Evolutionary conservation across 495 filamentous ascomycete species (phyloP).

Genomic region (Extremus antarcticus): DNA sequence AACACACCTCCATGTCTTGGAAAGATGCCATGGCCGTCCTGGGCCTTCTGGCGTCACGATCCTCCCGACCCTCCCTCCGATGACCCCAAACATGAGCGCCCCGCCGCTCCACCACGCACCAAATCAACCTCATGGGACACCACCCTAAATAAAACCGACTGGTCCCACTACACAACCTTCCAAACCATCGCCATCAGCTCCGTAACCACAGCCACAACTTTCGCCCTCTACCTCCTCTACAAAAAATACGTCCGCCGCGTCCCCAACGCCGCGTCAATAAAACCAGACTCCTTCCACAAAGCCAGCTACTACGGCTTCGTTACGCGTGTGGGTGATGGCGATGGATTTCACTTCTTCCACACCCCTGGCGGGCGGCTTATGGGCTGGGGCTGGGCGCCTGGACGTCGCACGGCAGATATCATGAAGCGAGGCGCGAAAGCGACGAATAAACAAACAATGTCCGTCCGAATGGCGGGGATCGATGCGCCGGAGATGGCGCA

Average conservation of each 20-base stretch:
- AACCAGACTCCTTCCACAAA: constrained; percentile 53
- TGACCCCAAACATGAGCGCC: not conserved
- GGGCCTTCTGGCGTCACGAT: constrained; percentile 1
- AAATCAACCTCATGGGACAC: constrained; percentile 35
- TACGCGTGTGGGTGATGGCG: constrained; percentile 90
- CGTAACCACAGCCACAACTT: constrained; percentile 55
- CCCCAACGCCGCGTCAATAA: constrained; percentile 60
- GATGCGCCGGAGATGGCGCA: constrained; percentile 90
- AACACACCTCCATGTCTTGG: not conserved
- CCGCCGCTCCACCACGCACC: too few relatives aligned
- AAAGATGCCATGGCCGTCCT: constrained; percentile 6
- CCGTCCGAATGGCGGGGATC: constrained; percentile 78
- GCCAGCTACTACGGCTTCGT: constrained; percentile 72
- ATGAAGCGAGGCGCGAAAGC: not conserved
- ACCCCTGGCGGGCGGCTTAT: constrained; percentile 76
- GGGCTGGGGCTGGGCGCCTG: constrained; percentile 84
- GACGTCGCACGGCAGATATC: constrained; percentile 49
- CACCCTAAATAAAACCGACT: constrained; percentile 46
- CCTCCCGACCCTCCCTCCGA: not conserved
- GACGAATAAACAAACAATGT: constrained; percentile 43
- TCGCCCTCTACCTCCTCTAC: constrained; percentile 52
- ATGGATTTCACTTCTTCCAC: constrained; percentile 88
- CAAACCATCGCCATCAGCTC: constrained; percentile 55
- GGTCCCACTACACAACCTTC: constrained; percentile 53
- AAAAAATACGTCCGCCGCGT: constrained; percentile 71